Evolutionary conservation across 2,329 filamentous ascomycete species (phyloP).

Genomic region (Scedosporium minutisporum): DNA sequence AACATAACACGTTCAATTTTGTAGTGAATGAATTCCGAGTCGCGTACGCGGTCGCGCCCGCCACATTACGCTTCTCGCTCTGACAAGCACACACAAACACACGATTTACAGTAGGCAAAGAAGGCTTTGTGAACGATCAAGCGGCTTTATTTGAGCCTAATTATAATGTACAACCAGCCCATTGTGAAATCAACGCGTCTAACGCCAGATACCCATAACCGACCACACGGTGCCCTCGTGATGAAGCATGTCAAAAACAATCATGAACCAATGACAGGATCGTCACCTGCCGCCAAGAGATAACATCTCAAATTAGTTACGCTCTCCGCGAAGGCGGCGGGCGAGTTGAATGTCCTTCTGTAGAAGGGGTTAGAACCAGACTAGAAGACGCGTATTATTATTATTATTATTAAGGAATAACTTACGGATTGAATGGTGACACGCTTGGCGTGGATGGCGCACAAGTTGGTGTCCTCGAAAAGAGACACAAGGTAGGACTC

Average conservation of each 20-base stretch:
- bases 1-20: no score
- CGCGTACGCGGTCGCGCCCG: no score
- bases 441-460: conserved; percentile 98
- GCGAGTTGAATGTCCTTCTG: conserved; percentile 91
- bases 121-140: neutral
- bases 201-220: conserved; percentile 5
- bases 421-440: conserved; percentile 77
- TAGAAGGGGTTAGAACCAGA: conserved; percentile 1
- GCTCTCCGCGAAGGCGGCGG: conserved; percentile 87
- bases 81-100: no score
- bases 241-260: conserved; percentile 4
- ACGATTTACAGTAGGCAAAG: neutral
- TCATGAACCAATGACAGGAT: neutral
- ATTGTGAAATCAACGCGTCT: conserved; percentile 2
- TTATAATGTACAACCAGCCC: conserved; percentile 7
- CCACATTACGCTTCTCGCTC: no score
- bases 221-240: conserved; percentile 3
- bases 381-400: no score
- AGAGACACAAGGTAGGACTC: conserved; percentile 98
- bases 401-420: neutral
- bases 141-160: neutral
- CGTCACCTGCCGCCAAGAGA: neutral
- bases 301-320: conserved; percentile 48
- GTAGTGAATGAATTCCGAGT: no score
- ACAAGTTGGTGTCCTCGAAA: conserved; percentile 97